Percentiles rank a stretch among this genome's conserved stretches.
Conservation (phyloP, 2,329 filamentous ascomycete genomes). For the Trichoderma sp. region DNA sequence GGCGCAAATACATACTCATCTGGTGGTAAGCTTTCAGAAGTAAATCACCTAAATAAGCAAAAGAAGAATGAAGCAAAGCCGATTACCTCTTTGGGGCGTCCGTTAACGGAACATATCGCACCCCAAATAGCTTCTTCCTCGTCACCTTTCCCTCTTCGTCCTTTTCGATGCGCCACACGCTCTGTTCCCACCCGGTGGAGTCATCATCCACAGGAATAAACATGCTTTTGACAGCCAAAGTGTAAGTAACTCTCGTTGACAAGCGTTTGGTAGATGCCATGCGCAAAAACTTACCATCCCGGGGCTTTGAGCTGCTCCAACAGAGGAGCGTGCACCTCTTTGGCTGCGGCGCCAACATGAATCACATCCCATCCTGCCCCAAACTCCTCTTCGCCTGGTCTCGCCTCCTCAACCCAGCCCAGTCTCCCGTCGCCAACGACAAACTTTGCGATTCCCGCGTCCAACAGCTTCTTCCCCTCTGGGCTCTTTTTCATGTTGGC, state of each 20-base stretch:
- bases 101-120: constrained; percentile 75
- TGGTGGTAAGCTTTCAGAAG: background rate
- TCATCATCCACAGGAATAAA: constrained; percentile 73
- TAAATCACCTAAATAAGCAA: background rate
- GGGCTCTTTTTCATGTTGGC: constrained; percentile 64
- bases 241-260: background rate
- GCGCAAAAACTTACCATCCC: constrained; percentile 52
- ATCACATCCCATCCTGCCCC: constrained; percentile 80
- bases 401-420: constrained; percentile 52
- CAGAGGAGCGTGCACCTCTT: constrained; percentile 67
- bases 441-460: constrained; percentile 65
- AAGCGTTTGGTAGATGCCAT: background rate
- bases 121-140: constrained; percentile 64
- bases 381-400: constrained; percentile 47
- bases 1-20: background rate
- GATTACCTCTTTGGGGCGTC: constrained; percentile 53
- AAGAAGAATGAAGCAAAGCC: background rate
- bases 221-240: constrained; percentile 45
- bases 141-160: constrained; percentile 60
- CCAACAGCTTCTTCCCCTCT: constrained; percentile 59
- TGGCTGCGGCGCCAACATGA: constrained; percentile 87
- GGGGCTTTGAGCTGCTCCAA: constrained; percentile 76
- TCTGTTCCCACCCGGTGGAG: constrained; percentile 49
- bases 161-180: constrained; percentile 75
- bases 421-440: constrained; percentile 71